Evolutionary conservation across 2,329 filamentous ascomycete genomes (phyloP).

Genomic region (Diaporthe velutina): DNA sequence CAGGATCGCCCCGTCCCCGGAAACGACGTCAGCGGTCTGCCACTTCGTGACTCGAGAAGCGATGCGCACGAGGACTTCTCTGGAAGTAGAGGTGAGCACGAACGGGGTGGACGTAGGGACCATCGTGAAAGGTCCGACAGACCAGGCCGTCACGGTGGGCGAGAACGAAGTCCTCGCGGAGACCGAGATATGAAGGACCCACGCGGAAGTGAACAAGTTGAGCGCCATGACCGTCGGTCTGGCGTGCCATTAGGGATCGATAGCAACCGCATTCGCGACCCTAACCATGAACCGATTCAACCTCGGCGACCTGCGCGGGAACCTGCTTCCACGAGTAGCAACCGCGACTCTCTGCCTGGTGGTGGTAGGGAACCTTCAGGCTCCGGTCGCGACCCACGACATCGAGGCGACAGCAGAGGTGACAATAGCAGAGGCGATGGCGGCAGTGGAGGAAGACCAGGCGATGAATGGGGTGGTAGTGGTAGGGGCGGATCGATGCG

Average conservation of each 20-base stretch:
- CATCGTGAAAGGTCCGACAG: conserved; percentile 57
- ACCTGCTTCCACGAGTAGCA: conserved; percentile 37
- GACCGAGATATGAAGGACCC: conserved; percentile 56
- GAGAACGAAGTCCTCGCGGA: conserved; percentile 61
- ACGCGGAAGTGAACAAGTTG: conserved; percentile 51
- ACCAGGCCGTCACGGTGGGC: conserved; percentile 61
- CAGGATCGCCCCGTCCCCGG: conserved; percentile 43
- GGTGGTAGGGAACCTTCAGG: conserved; percentile 44
- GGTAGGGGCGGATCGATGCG: conserved; percentile 51
- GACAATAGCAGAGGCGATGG: conserved; percentile 47
- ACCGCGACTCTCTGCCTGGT: conserved; percentile 43
- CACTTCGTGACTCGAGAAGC: conserved; percentile 46
- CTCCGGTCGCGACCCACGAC: conserved; percentile 46
- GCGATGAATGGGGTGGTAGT: conserved; percentile 53
- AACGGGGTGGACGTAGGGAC: conserved; percentile 57
- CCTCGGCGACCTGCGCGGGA: conserved; percentile 46
- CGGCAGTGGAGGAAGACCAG: conserved; percentile 47
- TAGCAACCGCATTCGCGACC: conserved; percentile 44
- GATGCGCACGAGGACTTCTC: conserved; percentile 54
- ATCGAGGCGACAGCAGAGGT: conserved; percentile 43
- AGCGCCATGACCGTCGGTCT: conserved; percentile 59
- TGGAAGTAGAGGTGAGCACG: conserved; percentile 55
- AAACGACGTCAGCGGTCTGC: conserved; percentile 45
- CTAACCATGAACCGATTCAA: conserved; percentile 41
- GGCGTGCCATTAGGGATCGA: conserved; percentile 43